Percentiles rank a stretch among this genome's conserved stretches.
These are phyloP conservation scores for Starmerella sp. DNA, from an alignment of 805 yeast genomes.

Conservation along the genomic window DNA sequence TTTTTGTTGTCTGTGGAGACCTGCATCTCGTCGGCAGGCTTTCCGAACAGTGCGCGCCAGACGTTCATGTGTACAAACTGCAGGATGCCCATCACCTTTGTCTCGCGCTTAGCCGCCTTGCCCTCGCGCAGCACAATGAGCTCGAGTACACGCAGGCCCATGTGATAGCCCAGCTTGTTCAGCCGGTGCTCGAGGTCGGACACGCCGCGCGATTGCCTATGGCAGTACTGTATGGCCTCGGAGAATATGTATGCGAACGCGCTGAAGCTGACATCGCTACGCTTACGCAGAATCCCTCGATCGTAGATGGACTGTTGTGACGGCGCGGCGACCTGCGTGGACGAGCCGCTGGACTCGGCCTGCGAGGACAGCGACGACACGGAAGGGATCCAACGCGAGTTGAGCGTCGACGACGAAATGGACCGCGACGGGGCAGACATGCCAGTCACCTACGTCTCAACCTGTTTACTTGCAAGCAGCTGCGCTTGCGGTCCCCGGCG, in stretches of 20 bases:
- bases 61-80: constrained; percentile 62
- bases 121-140: constrained; percentile 60
- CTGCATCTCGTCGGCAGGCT: constrained; percentile 62
- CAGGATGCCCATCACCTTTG: constrained; percentile 51
- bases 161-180: constrained; percentile 63
- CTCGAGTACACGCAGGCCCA: constrained; percentile 64
- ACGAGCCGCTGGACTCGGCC: background rate
- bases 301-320: constrained; percentile 43
- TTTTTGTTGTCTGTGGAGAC: constrained; percentile 56
- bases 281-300: constrained; percentile 51
- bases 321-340: background rate
- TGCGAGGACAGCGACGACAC: constrained; percentile 8
- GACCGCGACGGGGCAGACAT: constrained; percentile 4
- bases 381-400: constrained; percentile 7
- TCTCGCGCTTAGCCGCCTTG: constrained; percentile 47
- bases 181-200: constrained; percentile 50
- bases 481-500: too few relatives aligned
- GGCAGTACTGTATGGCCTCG: constrained; percentile 58
- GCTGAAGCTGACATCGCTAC: constrained; percentile 55
- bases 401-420: background rate
- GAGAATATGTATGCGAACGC: constrained; percentile 58
- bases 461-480: background rate
- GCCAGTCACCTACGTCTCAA: background rate
- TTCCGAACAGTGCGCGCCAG: constrained; percentile 67
- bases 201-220: constrained; percentile 51